phyloP scores from a whole-genome alignment of 192 early-diverging fungal genomes.

The Coemansia asiatica region DNA sequence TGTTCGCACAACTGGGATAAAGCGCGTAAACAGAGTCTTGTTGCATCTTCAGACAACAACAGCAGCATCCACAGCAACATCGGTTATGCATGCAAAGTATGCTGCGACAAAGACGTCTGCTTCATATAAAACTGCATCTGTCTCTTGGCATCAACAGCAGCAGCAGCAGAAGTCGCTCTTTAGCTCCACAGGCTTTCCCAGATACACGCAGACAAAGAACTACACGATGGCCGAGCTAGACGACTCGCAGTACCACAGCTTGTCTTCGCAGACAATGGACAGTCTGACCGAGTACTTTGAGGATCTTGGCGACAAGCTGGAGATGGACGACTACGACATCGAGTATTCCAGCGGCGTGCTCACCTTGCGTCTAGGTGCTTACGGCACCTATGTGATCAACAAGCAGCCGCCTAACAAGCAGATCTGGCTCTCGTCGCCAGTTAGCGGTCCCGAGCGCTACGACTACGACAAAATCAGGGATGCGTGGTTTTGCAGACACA shows the following conservation, averaged over 20 bases:
- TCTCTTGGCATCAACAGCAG: neutral
- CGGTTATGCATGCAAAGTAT: neutral
- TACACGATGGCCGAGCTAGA: constrained; percentile 55
- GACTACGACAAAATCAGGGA: constrained; percentile 62
- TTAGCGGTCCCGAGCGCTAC: constrained; percentile 84
- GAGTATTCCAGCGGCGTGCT: constrained; percentile 86
- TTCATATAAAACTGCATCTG: neutral
- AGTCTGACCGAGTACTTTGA: constrained; percentile 72
- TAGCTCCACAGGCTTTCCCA: neutral
- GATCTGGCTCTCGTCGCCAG: constrained; percentile 95
- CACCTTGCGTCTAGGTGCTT: constrained; percentile 73
- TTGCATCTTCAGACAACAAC: neutral
- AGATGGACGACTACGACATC: constrained; percentile 73
- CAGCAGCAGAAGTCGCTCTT: neutral
- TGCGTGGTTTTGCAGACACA: constrained; percentile 79
- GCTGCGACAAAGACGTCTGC: neutral
- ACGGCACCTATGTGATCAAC: constrained; percentile 93
- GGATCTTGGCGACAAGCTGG: constrained; percentile 68
- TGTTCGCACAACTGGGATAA: neutral
- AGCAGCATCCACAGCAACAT: neutral
- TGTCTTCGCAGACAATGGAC: constrained; percentile 64
- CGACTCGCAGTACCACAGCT: constrained; percentile 61
- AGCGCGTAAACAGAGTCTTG: neutral
- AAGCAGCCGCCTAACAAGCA: constrained; percentile 98
- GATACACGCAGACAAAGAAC: neutral